These are phyloP conservation scores for Malus orientalis DNA, from an alignment of 306 rosid genomes.

Conservation along the genomic window DNA sequence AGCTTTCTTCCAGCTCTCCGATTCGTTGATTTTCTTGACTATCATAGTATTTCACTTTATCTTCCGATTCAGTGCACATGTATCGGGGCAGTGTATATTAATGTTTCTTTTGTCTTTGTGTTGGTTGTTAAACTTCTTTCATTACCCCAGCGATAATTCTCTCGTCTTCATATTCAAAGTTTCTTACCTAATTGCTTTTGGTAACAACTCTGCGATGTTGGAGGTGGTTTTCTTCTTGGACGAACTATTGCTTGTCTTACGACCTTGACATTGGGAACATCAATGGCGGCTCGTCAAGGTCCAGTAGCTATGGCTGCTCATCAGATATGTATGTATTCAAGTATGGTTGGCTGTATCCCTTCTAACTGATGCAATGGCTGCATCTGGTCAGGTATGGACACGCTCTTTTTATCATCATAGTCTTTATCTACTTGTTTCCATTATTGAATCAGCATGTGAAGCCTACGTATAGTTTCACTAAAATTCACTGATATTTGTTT, in stretches of 20 bases:
- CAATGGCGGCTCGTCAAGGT: conserved; percentile 95
- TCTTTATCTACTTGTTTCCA: neutral
- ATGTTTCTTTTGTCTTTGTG: neutral
- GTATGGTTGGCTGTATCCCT: conserved; percentile 98
- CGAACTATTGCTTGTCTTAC: conserved; percentile 83
- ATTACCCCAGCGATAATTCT: conserved; percentile 6
- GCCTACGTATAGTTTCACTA: neutral
- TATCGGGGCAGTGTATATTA: neutral
- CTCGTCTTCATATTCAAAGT: neutral
- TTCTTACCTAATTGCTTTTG: neutral
- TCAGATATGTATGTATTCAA: conserved; percentile 77
- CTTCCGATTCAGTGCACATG: neutral
- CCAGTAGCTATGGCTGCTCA: conserved; percentile 98
- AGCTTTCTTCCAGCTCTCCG: neutral
- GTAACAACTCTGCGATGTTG: conserved; percentile 21
- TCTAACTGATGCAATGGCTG: conserved; percentile 78
- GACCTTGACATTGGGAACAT: conserved; percentile 86
- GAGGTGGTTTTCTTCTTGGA: conserved; percentile 91
- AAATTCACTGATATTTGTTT: neutral
- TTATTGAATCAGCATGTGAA: conserved; percentile 5
- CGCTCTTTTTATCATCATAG: neutral
- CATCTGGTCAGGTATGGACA: conserved; percentile 70
- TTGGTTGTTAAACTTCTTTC: conserved; percentile 3
- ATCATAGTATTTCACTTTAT: neutral
- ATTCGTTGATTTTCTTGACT: neutral